Percentiles rank a stretch among this genome's conserved stretches.
Evolutionary conservation across 208 protist species (phyloP).

Genomic region (Leishmania turanica): DNA sequence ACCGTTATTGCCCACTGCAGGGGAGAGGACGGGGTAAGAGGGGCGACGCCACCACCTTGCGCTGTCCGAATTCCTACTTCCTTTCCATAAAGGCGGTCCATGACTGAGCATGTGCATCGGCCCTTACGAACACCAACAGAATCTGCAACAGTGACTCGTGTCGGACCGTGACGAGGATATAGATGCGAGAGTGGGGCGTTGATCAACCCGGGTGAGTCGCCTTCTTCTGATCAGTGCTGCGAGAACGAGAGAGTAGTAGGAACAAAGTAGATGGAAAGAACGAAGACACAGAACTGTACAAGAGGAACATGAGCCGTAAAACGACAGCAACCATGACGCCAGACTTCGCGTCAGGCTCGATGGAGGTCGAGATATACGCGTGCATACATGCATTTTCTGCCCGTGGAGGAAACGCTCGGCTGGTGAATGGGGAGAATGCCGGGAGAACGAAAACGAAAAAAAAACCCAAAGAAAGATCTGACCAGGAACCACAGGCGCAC

Average conservation of each 20-base stretch:
- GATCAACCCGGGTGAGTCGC: background rate
- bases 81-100: background rate
- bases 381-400: background rate
- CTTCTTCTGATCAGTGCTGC: background rate
- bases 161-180: background rate
- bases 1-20: background rate
- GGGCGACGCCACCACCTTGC: background rate
- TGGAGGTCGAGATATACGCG: background rate
- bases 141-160: background rate
- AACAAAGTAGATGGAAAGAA: background rate
- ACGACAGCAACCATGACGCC: background rate
- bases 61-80: background rate
- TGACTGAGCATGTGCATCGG: background rate
- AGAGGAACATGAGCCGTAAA: conserved; percentile 1
- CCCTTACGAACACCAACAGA: background rate
- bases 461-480: background rate
- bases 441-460: background rate
- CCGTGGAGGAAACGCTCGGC: background rate
- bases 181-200: background rate
- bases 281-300: conserved; percentile 21
- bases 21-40: background rate
- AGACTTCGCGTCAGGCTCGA: background rate
- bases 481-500: background rate
- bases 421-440: background rate
- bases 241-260: background rate